Evolutionary conservation across 2,329 filamentous ascomycete species (phyloP), one percentile per base, ranked within the genome.

Genomic region (Aspergillus felis): DNA sequence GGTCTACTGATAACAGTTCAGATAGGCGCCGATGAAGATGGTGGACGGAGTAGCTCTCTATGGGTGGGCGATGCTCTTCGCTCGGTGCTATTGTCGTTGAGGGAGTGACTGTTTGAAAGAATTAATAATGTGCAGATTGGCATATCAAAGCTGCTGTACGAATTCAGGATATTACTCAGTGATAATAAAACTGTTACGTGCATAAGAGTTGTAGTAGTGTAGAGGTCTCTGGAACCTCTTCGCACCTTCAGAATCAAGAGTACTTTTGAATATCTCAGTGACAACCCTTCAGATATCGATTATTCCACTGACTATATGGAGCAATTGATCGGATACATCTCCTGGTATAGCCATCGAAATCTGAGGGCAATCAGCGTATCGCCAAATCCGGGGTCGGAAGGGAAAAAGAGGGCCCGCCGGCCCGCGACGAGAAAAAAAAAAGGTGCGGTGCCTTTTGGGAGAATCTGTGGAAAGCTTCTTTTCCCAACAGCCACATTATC

Each of bases 301-400:
- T 7, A 38, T 38, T 17, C 14, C 14, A 35, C 12, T 14, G 14
- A 35, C 12, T 35, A 10, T 38, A 38, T 14, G 14, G 32, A 38
- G 32, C 32, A 46, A 46, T 46, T 46, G 42, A 46, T 9, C 3
- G 14, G 32, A 17, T 6, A 17, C 14, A 38, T 17, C 14, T 38
- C 14, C 32, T 38, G 14, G 32, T 17, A 17, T 38, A 38, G 32
- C 32, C 32, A 7, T 29, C 28, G 3, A 9, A 38, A 44, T 4
- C n/a, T 22, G 41, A 44, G n/a, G 8, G 14, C n/a, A 52, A 56
- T 32, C 25, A 20, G 27, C 32, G 51, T 9, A 50, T 49, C 38
- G 22, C 59, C 60, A 50, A 61, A 61, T 64, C 61, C 61, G 61
- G 61, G 60, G 62, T 57, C 60, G 60, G 56, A 61, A 59, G 46